Conservation (phyloP, 208 protist species). For the Novymonas esmeraldas region DNA sequence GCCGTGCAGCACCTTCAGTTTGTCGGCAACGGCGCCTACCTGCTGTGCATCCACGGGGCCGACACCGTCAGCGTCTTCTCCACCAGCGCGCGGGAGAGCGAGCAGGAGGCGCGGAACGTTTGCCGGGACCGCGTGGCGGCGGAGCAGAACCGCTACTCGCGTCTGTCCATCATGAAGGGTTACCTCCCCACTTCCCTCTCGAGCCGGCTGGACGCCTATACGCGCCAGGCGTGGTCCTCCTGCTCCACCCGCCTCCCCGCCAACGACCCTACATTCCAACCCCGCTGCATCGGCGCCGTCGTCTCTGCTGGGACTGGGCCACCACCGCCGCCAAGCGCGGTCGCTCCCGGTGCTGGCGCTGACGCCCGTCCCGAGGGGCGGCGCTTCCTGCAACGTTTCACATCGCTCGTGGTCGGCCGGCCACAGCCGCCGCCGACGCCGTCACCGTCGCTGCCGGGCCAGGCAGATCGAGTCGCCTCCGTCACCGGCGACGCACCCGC, state of each 20-base stretch:
- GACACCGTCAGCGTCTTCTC: slow-evolving; percentile 40
- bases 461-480: background rate
- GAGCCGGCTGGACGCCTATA: slow-evolving; percentile 32
- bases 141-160: slow-evolving; percentile 38
- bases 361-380: background rate
- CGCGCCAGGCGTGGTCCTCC: slow-evolving; percentile 61
- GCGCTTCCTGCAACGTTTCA: slow-evolving; percentile 16
- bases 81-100: slow-evolving; percentile 22
- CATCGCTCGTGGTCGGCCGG: slow-evolving; percentile 12
- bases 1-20: slow-evolving; percentile 46
- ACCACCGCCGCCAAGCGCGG: background rate
- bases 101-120: slow-evolving; percentile 28
- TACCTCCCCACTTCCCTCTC: slow-evolving; percentile 22
- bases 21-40: slow-evolving; percentile 31
- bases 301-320: background rate
- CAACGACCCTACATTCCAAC: slow-evolving; percentile 41
- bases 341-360: background rate
- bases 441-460: background rate
- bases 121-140: slow-evolving; percentile 31
- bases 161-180: slow-evolving; percentile 23
- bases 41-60: slow-evolving; percentile 35
- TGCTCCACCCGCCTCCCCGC: slow-evolving; percentile 49
- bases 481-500: too few relatives aligned
- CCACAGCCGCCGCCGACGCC: background rate
- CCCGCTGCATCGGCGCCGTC: slow-evolving; percentile 45